A percentile compares a stretch with the other conserved stretches of the same genome.
These are phyloP conservation scores for Solanum chacoense DNA, from an alignment of 305 asterid species.

Conservation along the genomic window DNA sequence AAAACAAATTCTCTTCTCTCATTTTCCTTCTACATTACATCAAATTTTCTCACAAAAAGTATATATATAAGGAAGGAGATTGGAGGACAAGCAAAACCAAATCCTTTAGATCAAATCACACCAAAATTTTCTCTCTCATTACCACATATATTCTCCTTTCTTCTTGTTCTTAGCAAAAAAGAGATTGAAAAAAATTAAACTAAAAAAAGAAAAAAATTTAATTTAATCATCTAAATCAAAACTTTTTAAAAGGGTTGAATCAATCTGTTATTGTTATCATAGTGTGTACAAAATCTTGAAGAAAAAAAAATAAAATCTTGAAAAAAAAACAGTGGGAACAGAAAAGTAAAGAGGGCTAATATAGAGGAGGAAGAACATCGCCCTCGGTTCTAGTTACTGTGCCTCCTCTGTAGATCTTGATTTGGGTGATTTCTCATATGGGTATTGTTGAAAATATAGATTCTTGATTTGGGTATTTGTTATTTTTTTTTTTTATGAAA, in stretches of 20 bases:
- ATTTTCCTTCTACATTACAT: background rate
- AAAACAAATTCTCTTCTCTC: background rate
- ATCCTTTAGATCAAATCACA: background rate
- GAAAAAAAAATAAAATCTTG: background rate
- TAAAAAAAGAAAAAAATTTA: background rate
- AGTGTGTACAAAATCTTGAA: background rate
- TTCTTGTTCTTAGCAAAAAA: background rate
- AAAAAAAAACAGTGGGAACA: background rate
- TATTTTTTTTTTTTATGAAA: background rate
- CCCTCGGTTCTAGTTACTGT: slow-evolving; percentile 5
- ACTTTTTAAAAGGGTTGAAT: background rate
- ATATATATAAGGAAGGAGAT: background rate
- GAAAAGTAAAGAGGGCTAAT: background rate
- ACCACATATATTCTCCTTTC: background rate
- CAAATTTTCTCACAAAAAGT: background rate
- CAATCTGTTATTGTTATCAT: background rate
- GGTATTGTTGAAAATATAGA: background rate
- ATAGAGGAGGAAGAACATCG: slow-evolving; percentile 17
- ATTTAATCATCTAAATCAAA: background rate
- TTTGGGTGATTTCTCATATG: background rate
- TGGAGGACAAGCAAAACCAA: background rate
- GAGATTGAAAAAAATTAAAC: background rate
- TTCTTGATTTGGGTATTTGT: slow-evolving; percentile 14
- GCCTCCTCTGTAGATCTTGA: slow-evolving; percentile 18
- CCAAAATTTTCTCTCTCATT: background rate